These are phyloP conservation scores for Chrysanthemum lavandulifolium DNA, from an alignment of 129 eudicot genomes.

Conservation along the genomic window DNA sequence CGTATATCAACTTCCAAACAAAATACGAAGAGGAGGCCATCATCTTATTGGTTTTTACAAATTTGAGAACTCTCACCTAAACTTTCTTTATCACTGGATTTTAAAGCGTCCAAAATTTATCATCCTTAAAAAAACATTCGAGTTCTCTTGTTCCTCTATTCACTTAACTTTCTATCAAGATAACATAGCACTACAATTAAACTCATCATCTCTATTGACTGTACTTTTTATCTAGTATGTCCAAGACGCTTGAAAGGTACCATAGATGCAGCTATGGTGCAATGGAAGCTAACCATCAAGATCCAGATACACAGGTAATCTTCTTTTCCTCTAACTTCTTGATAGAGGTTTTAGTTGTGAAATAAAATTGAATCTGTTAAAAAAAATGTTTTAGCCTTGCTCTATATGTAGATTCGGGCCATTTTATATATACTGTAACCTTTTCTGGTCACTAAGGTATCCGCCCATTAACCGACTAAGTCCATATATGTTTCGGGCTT, in stretches of 20 bases:
- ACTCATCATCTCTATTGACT: not conserved
- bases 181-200: conserved; percentile 1
- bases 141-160: not conserved
- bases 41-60: too few species aligned
- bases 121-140: not conserved
- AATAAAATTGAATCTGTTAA: too few species aligned
- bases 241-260: conserved; percentile 48
- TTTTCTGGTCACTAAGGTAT: not conserved
- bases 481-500: not conserved
- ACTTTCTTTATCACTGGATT: too few species aligned
- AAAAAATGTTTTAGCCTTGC: not conserved
- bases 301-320: conserved; percentile 41
- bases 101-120: too few species aligned
- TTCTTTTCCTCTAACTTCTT: not conserved
- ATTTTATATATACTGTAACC: not conserved
- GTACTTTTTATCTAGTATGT: conserved; percentile 35
- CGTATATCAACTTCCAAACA: too few species aligned
- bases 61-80: too few species aligned
- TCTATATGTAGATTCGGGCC: not conserved
- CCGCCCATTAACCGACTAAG: not conserved
- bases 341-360: too few species aligned
- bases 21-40: too few species aligned
- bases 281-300: conserved; percentile 32
- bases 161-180: not conserved
- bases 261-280: conserved; percentile 54